Conservation (phyloP, 805 yeast species). For the Candida wancherniae region DNA sequence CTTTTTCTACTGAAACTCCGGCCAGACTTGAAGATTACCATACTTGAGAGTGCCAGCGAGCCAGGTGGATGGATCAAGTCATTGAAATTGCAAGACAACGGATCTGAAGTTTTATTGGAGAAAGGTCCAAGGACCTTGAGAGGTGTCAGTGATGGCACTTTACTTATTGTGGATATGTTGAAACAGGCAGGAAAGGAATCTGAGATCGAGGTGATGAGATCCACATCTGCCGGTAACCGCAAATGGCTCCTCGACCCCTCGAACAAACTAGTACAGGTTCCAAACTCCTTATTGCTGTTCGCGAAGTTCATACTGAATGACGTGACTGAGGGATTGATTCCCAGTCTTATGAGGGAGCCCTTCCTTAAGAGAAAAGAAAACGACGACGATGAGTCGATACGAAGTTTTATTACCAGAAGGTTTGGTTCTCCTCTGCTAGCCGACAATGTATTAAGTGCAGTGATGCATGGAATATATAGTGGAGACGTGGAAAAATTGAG, state of each 20-base stretch:
- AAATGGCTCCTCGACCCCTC: conserved; percentile 56
- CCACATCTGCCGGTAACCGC: conserved; percentile 58
- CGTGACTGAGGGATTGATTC: conserved; percentile 39
- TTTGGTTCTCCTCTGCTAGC: conserved; percentile 52
- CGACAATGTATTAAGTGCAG: conserved; percentile 67
- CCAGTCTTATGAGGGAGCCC: conserved; percentile 49
- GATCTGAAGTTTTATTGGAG: conserved; percentile 46
- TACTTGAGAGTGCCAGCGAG: conserved; percentile 52
- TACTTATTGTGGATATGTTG: conserved; percentile 60
- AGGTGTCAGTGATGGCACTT: conserved; percentile 75
- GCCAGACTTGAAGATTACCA: conserved; percentile 65
- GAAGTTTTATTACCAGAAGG: conserved; percentile 60
- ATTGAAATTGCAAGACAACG: conserved; percentile 26
- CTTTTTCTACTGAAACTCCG: conserved; percentile 65
- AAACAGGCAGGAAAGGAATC: conserved; percentile 42
- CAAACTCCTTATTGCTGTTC: conserved; percentile 35
- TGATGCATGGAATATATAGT: conserved; percentile 87
- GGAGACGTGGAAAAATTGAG: conserved; percentile 63
- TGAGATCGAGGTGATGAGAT: conserved; percentile 55
- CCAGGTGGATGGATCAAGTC: conserved; percentile 82
- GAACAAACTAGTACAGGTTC: conserved; percentile 50
- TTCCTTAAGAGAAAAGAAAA: conserved; percentile 27
- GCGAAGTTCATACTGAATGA: conserved; percentile 37
- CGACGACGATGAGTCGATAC: conserved; percentile 64
- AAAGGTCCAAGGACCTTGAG: conserved; percentile 90